Percentiles rank a stretch among this genome's conserved stretches.
Evolutionary conservation across 2,329 filamentous ascomycete species (phyloP).

Genomic region (Colletotrichum tabaci): DNA sequence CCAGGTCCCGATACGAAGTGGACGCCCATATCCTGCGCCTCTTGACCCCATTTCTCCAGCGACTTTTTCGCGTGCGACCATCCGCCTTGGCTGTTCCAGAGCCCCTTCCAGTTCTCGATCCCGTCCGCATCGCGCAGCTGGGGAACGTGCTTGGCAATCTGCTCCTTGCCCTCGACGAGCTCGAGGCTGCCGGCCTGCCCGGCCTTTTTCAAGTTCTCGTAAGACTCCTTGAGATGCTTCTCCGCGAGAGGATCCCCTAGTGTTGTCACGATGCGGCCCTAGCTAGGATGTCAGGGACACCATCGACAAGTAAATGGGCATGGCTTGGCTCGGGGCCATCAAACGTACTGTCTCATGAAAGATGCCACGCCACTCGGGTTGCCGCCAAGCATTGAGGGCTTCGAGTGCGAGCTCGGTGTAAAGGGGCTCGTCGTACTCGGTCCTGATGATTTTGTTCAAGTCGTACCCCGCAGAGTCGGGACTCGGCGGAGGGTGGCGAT

Average conservation of each 20-base stretch:
- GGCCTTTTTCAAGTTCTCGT: constrained; percentile 32
- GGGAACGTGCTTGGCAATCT: constrained; percentile 30
- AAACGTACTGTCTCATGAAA: constrained; percentile 41
- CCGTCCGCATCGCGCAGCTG: constrained; percentile 29
- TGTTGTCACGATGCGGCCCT: constrained; percentile 42
- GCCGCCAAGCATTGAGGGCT: constrained; percentile 39
- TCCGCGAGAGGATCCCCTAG: constrained; percentile 27
- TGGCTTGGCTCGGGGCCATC: neutral
- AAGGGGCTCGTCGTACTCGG: constrained; percentile 36
- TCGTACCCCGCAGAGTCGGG: constrained; percentile 42
- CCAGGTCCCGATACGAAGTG: constrained; percentile 21
- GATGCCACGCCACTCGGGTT: constrained; percentile 33
- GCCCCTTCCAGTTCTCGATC: constrained; percentile 35
- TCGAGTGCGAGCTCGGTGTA: constrained; percentile 26
- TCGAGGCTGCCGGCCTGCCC: constrained; percentile 21
- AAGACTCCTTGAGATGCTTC: constrained; percentile 38
- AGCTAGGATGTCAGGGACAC: neutral
- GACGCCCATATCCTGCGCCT: constrained; percentile 11
- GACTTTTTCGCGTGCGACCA: constrained; percentile 30
- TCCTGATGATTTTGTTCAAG: constrained; percentile 39
- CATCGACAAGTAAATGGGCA: neutral
- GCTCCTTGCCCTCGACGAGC: constrained; percentile 27
- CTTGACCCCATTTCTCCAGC: constrained; percentile 25
- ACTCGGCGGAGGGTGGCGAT: constrained; percentile 36
- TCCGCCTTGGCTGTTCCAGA: constrained; percentile 39